phyloP scores from a whole-genome alignment of 768 basidiomycete species.

The Dacryopinax spathularia region DNA sequence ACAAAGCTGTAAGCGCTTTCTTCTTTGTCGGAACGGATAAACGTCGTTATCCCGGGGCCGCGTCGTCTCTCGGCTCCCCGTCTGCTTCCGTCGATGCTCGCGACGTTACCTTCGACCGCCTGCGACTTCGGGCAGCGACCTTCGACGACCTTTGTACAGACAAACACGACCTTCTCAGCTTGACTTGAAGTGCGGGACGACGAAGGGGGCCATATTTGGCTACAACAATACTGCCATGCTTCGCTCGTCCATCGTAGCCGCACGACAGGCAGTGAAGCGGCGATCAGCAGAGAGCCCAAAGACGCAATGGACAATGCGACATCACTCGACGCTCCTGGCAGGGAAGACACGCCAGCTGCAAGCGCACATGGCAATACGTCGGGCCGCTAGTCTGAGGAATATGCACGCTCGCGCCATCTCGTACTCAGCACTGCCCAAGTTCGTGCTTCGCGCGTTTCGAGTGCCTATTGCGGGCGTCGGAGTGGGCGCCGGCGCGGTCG shows the following conservation, averaged over 20 bases:
- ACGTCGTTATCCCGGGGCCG: background rate
- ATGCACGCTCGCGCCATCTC: conserved; percentile 65
- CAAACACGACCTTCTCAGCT: background rate
- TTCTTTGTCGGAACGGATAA: conserved; percentile 5
- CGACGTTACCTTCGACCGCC: background rate
- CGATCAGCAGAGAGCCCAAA: background rate
- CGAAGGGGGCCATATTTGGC: background rate
- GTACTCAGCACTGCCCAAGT: conserved; percentile 77
- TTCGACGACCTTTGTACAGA: background rate
- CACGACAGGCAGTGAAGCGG: background rate
- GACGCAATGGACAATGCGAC: conserved; percentile 1
- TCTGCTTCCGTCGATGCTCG: background rate
- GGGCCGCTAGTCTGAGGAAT: conserved; percentile 14
- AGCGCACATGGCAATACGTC: background rate
- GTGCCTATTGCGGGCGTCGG: conserved; percentile 81
- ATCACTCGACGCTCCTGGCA: background rate
- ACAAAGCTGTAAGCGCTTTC: background rate
- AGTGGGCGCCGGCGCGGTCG: conserved; percentile 77
- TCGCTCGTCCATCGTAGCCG: background rate
- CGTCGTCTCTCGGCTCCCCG: background rate
- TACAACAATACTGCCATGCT: background rate
- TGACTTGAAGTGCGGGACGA: background rate
- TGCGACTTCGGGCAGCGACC: background rate
- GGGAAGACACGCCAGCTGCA: background rate
- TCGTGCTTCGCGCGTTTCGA: conserved; percentile 73